Evolutionary conservation across 1,284 basidiomycete genomes (phyloP), one percentile per base, ranked within the genome.

Genomic region (Ustilago sp.): DNA sequence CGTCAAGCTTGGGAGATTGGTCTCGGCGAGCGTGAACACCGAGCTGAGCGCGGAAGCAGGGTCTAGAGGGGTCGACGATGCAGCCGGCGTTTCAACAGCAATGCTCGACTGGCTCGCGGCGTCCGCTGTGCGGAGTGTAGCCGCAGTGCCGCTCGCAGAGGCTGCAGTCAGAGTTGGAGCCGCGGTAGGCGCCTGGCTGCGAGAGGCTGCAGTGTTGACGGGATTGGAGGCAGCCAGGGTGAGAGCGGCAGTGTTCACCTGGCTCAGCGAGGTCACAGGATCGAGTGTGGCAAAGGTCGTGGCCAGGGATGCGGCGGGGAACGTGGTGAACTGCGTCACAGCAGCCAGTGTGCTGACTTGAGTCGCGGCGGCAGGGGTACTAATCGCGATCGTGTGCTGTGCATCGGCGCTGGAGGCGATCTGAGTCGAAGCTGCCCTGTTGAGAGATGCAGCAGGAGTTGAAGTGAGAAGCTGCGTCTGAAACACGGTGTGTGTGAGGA

Each of bases 371-470:
- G n/a, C 23, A 32, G 28, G 28, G 0, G 28, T 32, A 17, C 48
- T 50, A n/a, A 32, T 32, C 48, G 15, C 48, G 15, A 32, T 32
- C 23, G 48, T 50, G 28, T 32, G 48, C n/a, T 50, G 48, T 19
- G 28, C 12, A n/a, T 28, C 32, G 13, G 50, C 36, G 35, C 41
- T 39, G 2, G 43, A 31, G 11, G 31, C 11, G 7, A 55, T 39
- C 6, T 1, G 41, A 3, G 59, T 48, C 32, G 65, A 54, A 8
- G 55, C 59, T 19, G 51, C 56, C 9, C 35, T 55, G 45, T 51
- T 52, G 47, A 56, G 53, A 17, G 62, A 64, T 55, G 53, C 53
- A 32, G 6, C 31, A 12, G 48, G 48, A 50, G 48, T 32, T 4
- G 48, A 34, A 17, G 35, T 34, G 15, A 28, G 45, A 4, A 38